Percentiles rank a stretch among this genome's conserved stretches.
phyloP scores from a whole-genome alignment of 768 basidiomycete genomes.

The Mycena venus region DNA sequence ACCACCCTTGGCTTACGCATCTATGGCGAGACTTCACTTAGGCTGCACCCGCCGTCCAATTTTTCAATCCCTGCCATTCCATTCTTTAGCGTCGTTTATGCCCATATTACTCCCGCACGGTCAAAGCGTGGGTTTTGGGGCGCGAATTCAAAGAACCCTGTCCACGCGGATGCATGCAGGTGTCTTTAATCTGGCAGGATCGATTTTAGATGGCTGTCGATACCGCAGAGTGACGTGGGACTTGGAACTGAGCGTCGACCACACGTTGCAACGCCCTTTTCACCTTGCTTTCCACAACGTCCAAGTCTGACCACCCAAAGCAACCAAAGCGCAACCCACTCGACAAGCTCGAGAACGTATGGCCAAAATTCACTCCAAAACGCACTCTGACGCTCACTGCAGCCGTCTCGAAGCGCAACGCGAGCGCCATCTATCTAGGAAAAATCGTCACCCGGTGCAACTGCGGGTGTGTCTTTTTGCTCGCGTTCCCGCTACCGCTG shows the following conservation, averaged over 20 bases:
- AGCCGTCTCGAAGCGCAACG: background rate
- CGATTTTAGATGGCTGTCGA: background rate
- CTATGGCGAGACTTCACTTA: background rate
- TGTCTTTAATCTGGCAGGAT: background rate
- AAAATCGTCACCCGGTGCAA: background rate
- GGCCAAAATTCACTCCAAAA: background rate
- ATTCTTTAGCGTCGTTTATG: background rate
- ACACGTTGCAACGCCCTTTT: no score
- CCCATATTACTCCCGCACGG: background rate
- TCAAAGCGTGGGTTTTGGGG: background rate
- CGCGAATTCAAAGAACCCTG: background rate
- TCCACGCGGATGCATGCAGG: background rate
- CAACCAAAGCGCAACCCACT: background rate
- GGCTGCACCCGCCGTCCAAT: background rate
- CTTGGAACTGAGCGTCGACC: background rate
- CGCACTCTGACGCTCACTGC: background rate
- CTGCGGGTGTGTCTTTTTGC: background rate
- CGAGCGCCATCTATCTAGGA: background rate
- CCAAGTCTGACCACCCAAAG: no score
- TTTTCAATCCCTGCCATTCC: background rate
- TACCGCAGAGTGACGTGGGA: background rate
- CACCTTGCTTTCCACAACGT: no score
- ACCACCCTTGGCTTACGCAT: background rate
- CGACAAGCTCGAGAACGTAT: background rate
- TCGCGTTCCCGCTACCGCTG: background rate